Percentiles rank a stretch among this genome's conserved stretches.
Conservation (phyloP, 2,329 filamentous ascomycete species). For the Alternaria ethzedia region DNA sequence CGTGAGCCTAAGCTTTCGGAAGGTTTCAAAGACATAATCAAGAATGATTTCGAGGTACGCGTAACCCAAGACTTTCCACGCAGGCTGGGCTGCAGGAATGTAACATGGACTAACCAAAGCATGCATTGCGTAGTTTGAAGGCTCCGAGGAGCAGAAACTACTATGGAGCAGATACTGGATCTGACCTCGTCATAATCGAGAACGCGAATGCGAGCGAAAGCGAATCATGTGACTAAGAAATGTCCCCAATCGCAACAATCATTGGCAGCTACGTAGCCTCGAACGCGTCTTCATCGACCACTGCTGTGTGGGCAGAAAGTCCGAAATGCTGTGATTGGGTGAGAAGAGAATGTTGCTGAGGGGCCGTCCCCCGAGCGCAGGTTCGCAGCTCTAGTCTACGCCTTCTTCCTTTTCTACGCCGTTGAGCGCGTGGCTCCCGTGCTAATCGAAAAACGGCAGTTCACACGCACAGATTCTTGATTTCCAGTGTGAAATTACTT, state of each 20-base stretch:
- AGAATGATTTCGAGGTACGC: constrained; percentile 73
- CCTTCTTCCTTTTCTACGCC: constrained; percentile 6
- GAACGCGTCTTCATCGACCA: not conserved
- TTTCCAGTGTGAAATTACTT: not conserved
- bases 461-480: not conserved
- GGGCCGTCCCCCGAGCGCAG: constrained; percentile 20
- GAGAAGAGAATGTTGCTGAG: constrained; percentile 1
- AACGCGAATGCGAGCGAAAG: constrained; percentile 1
- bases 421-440: constrained; percentile 17
- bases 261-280: constrained; percentile 22
- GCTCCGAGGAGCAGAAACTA: constrained; percentile 69
- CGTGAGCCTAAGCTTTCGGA: constrained; percentile 74
- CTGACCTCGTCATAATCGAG: constrained; percentile 45
- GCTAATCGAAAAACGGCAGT: not conserved
- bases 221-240: not conserved
- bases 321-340: constrained; percentile 12
- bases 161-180: constrained; percentile 83
- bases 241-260: not conserved
- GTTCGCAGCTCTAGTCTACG: constrained; percentile 26
- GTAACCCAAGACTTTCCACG: constrained; percentile 4
- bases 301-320: not conserved
- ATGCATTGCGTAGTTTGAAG: constrained; percentile 62
- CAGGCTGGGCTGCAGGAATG: constrained; percentile 1
- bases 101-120: constrained; percentile 25
- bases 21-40: constrained; percentile 81